Conservation (phyloP, 1,284 basidiomycete genomes). For the Omphalotus olearius region DNA sequence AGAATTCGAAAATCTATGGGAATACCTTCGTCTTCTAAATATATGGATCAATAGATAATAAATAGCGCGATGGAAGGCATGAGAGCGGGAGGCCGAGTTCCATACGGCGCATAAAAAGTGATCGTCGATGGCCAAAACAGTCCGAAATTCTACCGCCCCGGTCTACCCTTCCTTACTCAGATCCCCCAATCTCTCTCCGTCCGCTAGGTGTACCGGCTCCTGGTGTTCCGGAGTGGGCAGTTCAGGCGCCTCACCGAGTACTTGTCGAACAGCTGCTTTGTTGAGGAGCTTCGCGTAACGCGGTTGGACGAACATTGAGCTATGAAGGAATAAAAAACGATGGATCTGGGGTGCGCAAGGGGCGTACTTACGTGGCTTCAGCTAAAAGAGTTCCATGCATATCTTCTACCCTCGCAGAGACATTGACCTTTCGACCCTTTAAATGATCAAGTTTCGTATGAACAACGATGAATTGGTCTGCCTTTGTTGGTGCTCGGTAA, state of each 20-base stretch:
- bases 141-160: too few species aligned
- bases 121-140: too few species aligned
- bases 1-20: too few species aligned
- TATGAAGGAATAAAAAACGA: conserved; percentile 21
- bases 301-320: conserved; percentile 80
- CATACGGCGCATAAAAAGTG: too few species aligned
- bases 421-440: conserved; percentile 74
- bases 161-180: conserved; percentile 10
- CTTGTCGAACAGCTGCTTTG: conserved; percentile 38
- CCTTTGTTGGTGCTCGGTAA: conserved; percentile 78
- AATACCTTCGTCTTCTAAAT: too few species aligned
- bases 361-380: conserved; percentile 64
- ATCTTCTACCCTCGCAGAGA: conserved; percentile 73
- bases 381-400: conserved; percentile 76
- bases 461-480: conserved; percentile 81
- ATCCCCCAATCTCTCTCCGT: conserved; percentile 11
- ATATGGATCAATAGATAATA: too few species aligned
- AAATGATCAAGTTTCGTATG: conserved; percentile 59
- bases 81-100: too few species aligned
- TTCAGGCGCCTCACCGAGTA: conserved; percentile 41
- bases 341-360: not conserved
- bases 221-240: not conserved
- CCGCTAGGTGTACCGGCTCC: conserved; percentile 13
- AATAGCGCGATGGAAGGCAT: too few species aligned
- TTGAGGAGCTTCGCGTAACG: conserved; percentile 75